phyloP scores from a whole-genome alignment of 441 rosid species.

The Pelargonium myrrhifolium region DNA sequence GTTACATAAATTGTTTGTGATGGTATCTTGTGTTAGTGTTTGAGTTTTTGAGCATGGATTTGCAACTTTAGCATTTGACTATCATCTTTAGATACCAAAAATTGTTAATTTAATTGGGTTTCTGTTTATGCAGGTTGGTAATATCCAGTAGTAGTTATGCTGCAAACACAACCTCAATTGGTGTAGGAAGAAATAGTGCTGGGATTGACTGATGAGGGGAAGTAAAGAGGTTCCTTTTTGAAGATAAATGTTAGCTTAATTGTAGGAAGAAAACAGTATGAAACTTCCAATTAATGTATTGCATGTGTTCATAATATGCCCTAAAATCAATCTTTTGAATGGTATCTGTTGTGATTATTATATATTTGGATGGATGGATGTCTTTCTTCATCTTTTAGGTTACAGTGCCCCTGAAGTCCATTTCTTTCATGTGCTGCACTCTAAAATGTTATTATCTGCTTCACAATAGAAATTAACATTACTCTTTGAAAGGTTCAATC shows the following conservation, averaged over 20 bases:
- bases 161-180: neutral
- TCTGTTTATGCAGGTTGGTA: slow-evolving; percentile 1
- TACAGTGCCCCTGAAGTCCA: no score
- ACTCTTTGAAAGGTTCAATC: no score
- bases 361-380: no score
- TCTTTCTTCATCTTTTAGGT: no score
- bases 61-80: neutral
- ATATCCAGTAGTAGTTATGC: neutral
- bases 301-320: neutral
- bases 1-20: no score
- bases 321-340: neutral
- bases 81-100: no score
- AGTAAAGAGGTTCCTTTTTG: neutral
- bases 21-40: no score
- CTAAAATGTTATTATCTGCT: no score
- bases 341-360: neutral
- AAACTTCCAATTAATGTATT: neutral
- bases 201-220: neutral
- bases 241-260: neutral
- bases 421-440: no score
- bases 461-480: no score
- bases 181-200: neutral
- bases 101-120: no score
- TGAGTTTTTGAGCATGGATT: neutral
- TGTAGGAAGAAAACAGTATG: neutral